A percentile compares a stretch with the other conserved stretches of the same genome.
Evolutionary conservation across 2,329 filamentous ascomycete species (phyloP).

Genomic region (Dothistroma pini): DNA sequence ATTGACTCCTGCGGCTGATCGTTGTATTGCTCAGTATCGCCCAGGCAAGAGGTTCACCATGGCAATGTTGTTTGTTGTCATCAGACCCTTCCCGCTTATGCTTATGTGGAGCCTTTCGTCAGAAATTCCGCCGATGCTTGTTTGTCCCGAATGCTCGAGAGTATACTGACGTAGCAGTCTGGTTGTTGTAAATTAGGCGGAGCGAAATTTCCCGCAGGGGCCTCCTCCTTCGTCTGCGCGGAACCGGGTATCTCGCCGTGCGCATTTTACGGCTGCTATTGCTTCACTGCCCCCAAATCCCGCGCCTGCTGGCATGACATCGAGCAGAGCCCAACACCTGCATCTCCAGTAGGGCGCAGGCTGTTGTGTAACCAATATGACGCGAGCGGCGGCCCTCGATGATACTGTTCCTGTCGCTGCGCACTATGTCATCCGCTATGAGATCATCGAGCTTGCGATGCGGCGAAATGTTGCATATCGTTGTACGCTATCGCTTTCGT

Average conservation of each 20-base stretch:
- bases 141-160: neutral
- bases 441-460: neutral
- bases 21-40: neutral
- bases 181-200: neutral
- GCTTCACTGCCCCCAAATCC: neutral
- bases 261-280: neutral
- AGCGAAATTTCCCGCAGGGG: neutral
- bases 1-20: neutral
- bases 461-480: neutral
- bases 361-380: neutral
- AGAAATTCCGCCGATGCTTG: neutral
- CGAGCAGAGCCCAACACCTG: neutral
- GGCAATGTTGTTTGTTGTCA: neutral
- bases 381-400: neutral
- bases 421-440: constrained; percentile 3
- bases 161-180: neutral
- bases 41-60: neutral
- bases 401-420: neutral
- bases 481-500: neutral
- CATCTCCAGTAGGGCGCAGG: neutral
- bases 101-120: neutral
- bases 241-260: neutral
- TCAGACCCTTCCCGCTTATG: neutral
- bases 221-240: neutral
- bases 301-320: neutral